Evolutionary conservation across 2,329 filamentous ascomycete species (phyloP).

Genomic region (Talaromyces sp.): DNA sequence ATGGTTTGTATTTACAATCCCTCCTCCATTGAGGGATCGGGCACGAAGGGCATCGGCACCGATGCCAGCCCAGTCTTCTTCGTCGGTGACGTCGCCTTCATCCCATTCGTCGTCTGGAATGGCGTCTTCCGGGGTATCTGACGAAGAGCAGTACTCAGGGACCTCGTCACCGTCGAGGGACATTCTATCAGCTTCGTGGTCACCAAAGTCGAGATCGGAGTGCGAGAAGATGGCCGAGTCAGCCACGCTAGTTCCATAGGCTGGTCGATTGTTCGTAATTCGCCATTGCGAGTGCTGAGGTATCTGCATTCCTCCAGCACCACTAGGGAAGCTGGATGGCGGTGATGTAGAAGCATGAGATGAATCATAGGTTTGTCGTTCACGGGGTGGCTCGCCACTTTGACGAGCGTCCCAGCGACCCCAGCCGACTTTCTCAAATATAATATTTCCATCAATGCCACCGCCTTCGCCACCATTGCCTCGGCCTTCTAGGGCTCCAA

Average conservation of each 20-base stretch:
- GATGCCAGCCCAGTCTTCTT: conserved; percentile 92
- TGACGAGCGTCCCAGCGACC: conserved; percentile 87
- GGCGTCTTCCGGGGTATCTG: conserved; percentile 65
- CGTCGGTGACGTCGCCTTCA: conserved; percentile 86
- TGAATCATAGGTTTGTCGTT: conserved; percentile 29
- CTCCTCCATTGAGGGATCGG: conserved; percentile 51
- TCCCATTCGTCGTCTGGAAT: conserved; percentile 71
- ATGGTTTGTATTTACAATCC: conserved; percentile 39
- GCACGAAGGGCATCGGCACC: conserved; percentile 80
- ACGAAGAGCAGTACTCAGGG: conserved; percentile 66
- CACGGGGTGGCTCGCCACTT: conserved; percentile 57
- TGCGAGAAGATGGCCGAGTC: conserved; percentile 75
- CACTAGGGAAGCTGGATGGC: conserved; percentile 48
- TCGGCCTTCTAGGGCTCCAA: conserved; percentile 84
- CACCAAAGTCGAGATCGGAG: conserved; percentile 60
- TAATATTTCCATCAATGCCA: conserved; percentile 55
- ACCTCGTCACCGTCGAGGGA: conserved; percentile 69
- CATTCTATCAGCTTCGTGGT: conserved; percentile 91
- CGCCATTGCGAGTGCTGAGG: conserved; percentile 38
- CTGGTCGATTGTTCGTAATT: conserved; percentile 34
- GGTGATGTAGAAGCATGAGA: conserved; percentile 43
- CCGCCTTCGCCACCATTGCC: conserved; percentile 52
- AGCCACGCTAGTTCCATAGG: conserved; percentile 60
- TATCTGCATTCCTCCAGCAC: conserved; percentile 48
- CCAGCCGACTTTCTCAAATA: conserved; percentile 95